Percentiles rank a stretch among this genome's conserved stretches.
Evolutionary conservation across 1,139 yeast genomes (phyloP).

Genomic region (Chernovozyma aurita): DNA sequence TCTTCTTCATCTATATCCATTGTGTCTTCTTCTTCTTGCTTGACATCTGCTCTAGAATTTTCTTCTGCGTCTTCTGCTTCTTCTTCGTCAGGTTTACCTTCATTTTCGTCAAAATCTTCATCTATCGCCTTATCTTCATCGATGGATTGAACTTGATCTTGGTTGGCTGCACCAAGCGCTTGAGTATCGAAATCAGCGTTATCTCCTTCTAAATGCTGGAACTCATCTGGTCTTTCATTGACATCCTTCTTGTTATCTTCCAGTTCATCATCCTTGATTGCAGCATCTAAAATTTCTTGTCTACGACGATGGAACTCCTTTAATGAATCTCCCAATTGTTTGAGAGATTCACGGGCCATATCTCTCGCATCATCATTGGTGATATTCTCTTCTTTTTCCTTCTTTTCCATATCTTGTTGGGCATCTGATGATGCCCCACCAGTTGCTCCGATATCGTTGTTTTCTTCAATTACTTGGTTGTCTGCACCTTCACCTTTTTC

Average conservation of each 20-base stretch:
- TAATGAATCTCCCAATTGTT: conserved; percentile 84
- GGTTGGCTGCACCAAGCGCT: conserved; percentile 86
- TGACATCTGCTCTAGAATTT: conserved; percentile 15
- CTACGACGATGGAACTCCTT: conserved; percentile 90
- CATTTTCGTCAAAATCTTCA: conserved; percentile 37
- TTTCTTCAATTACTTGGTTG: conserved; percentile 60
- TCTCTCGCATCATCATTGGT: conserved; percentile 62
- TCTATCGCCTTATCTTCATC: conserved; percentile 88
- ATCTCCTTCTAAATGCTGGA: conserved; percentile 87
- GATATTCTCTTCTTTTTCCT: conserved; percentile 23
- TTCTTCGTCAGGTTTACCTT: conserved; percentile 10
- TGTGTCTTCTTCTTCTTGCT: conserved; percentile 19
- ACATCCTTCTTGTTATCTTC: conserved; percentile 45
- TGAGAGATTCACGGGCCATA: conserved; percentile 74
- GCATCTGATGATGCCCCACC: conserved; percentile 56
- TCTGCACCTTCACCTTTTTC: conserved; percentile 76
- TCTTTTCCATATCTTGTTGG: conserved; percentile 37
- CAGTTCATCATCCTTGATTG: conserved; percentile 40
- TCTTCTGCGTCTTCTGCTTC: conserved; percentile 19
- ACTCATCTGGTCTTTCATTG: conserved; percentile 76
- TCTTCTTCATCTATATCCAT: conserved; percentile 16
- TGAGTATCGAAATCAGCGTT: conserved; percentile 75
- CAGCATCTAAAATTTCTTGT: conserved; percentile 73
- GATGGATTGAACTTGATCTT: conserved; percentile 71
- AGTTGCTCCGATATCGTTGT: conserved; percentile 64